Evolutionary conservation across 148 eudicot genomes (phyloP).

Genomic region (Spergularia marina): DNA sequence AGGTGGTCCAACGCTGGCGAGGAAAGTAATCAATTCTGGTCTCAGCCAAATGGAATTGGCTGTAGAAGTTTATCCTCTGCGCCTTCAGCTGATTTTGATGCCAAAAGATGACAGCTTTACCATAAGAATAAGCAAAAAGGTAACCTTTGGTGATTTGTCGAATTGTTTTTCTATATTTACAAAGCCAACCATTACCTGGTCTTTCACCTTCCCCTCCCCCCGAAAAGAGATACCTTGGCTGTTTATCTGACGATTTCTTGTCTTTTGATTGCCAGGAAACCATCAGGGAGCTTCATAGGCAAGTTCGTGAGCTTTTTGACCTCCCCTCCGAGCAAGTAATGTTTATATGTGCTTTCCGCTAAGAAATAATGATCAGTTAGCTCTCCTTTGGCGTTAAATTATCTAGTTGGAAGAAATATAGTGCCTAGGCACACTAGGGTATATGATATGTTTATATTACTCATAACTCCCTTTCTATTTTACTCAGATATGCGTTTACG

Average conservation of each 20-base stretch:
- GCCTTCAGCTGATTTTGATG: constrained; percentile 73
- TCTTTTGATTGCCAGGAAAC: constrained; percentile 60
- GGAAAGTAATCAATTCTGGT: constrained; percentile 80
- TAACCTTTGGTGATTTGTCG: constrained; percentile 23
- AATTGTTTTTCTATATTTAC: not conserved
- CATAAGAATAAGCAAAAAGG: constrained; percentile 94
- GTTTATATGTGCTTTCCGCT: constrained; percentile 11
- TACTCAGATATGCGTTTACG: constrained; percentile 76
- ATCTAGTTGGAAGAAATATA: not conserved
- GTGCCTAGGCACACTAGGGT: not conserved
- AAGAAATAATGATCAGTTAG: not conserved
- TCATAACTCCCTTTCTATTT: constrained; percentile 1
- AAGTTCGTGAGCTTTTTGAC: constrained; percentile 80
- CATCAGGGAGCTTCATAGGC: constrained; percentile 76
- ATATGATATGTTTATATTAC: not conserved
- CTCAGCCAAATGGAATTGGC: constrained; percentile 77
- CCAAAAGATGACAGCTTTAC: constrained; percentile 66
- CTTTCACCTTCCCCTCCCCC: not conserved
- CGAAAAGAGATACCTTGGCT: not conserved
- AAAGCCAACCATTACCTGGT: not conserved
- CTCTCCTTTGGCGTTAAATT: not conserved
- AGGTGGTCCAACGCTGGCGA: constrained; percentile 88
- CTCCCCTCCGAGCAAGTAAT: constrained; percentile 75
- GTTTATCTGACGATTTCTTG: constrained; percentile 6
- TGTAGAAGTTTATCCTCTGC: constrained; percentile 88